Evolutionary conservation across 768 basidiomycete species (phyloP), one percentile per base, ranked within the genome.

Genomic region (Boletellus sp.): DNA sequence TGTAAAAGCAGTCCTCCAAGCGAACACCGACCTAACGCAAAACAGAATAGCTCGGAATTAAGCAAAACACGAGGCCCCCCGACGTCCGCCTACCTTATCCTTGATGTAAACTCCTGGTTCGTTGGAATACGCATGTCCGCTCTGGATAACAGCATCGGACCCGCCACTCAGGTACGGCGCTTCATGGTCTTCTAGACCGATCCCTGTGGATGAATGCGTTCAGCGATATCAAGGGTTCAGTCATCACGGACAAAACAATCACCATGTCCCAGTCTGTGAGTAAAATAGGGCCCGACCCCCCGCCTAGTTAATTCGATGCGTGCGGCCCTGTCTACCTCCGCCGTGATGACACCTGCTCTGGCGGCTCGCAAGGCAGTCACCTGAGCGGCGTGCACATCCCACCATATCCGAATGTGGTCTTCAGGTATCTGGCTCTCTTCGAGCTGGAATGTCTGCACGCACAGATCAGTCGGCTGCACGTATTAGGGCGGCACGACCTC

Each of bases 121-220:
- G 60, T 92, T 75, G 7, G 87, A 90, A 69, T 93, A 93, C 0
- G 85, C 76, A 59, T 90, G 83, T 1, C 89, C 89, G 3, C 61
- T 68, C 39, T 77, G 67, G 45, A 90, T 80, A 34, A 76, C 57
- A 54, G 76, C 78, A 11, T 78, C 60, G 26, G 79, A 84, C 15
- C 83, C 81, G n/a, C 85, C 87, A 41, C 79, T 79, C 17, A 94
- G 73, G 65, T 91, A 92, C 1, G 90, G 90, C 7, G 76, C 72
- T 67, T 94, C 90, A 55, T 94, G 92, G 8, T 76, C 84, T 66
- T 93, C 88, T 4, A 94, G 69, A 3, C 90, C 90, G 28, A 94
- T 92, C 2, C 90, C 90, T 88, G 46, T 31, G 12, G 28, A n/a
- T n/a, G 19, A 32, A 23, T 16, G 17, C n/a, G 20, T 39, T 47